phyloP scores from a whole-genome alignment of 495 filamentous ascomycete genomes.

The Talaromyces wortmannii region DNA sequence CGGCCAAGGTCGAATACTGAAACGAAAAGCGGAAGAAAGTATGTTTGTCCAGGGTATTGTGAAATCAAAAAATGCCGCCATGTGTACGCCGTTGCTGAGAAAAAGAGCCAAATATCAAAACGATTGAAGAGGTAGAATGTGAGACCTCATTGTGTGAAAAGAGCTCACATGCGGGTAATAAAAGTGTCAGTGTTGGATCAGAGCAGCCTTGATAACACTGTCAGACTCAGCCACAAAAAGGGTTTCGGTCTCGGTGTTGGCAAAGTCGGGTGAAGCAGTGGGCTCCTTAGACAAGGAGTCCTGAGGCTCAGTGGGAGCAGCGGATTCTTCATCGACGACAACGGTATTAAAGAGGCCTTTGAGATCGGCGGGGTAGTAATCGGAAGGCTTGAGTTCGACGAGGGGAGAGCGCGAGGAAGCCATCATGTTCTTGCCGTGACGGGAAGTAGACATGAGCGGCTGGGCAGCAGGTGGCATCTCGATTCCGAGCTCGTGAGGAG shows the following conservation, averaged over 20 bases:
- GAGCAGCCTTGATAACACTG: neutral
- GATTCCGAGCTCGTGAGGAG: conserved; percentile 35
- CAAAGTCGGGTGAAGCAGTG: conserved; percentile 1
- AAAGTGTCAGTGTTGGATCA: conserved; percentile 2
- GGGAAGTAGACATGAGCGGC: conserved; percentile 13
- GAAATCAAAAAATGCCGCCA: neutral
- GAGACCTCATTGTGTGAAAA: no score
- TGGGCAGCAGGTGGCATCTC: conserved; percentile 15
- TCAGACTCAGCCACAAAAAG: neutral
- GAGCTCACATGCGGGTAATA: no score
- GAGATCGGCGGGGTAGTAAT: conserved; percentile 66
- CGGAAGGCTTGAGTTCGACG: conserved; percentile 60
- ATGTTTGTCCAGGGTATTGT: neutral
- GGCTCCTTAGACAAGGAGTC: conserved; percentile 11
- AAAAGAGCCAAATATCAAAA: conserved; percentile 14
- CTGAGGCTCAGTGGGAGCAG: neutral
- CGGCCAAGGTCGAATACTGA: neutral
- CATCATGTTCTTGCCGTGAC: conserved; percentile 31
- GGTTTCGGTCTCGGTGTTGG: neutral
- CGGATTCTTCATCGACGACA: conserved; percentile 50
- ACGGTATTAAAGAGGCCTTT: conserved; percentile 54
- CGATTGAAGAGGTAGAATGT: no score
- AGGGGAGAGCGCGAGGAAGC: conserved; percentile 59
- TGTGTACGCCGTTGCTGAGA: conserved; percentile 7
- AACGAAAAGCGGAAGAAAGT: neutral